Base-by-base conservation (phyloP, 345 rosid genomes). In the Lumnitzera littorea region DNA sequence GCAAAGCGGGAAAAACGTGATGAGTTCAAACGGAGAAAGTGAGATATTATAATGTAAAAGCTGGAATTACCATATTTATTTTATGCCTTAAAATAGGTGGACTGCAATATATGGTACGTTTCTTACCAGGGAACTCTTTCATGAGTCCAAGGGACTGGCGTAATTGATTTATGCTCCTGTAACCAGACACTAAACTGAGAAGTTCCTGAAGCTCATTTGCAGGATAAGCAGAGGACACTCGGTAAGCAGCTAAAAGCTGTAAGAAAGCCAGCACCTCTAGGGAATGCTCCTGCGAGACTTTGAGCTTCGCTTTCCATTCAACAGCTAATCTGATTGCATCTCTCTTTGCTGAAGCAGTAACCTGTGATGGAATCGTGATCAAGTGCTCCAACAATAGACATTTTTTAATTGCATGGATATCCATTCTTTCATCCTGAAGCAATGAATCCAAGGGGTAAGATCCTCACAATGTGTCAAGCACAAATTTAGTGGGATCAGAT, bases 301-400 rank as follows among this genome's bases (percentile, higher is more conserved):
- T 41, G 52, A 72, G 70, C 62, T 64, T 77, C 17, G 58, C 51
- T 76, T 67, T 77, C 71, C 81, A 74, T 43, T 67, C 72, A 50
- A 14, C 53, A 20, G 77, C 76, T 36, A 73, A 54, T 56, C 48
- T 64, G 46, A 63, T 43, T 46, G 81, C 88, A 62, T 74, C 71
- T 48, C 41, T 62, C 51, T 52, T 66, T 50, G 72, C 68, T 27
- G 67, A 46, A 50, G 72, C 57, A 31, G 10, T 57, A 29, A 72
- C 70, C 49, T 60, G 53, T 8, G 77, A 61, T 11, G 75, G 46
- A 25, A 74, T 55, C 60, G 55, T 61, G 65, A 66, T 55, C 74
- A 83, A 62, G 55, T 72, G 77, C 67, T 83, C 78, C 3, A 80
- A 55, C 57, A 80, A 65, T 50, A 70, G 76, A 65, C 66, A 71